Percentiles rank a stretch among this genome's conserved stretches.
Evolutionary conservation across 805 yeast genomes (phyloP).

Genomic region (Ogataea populi-albae): DNA sequence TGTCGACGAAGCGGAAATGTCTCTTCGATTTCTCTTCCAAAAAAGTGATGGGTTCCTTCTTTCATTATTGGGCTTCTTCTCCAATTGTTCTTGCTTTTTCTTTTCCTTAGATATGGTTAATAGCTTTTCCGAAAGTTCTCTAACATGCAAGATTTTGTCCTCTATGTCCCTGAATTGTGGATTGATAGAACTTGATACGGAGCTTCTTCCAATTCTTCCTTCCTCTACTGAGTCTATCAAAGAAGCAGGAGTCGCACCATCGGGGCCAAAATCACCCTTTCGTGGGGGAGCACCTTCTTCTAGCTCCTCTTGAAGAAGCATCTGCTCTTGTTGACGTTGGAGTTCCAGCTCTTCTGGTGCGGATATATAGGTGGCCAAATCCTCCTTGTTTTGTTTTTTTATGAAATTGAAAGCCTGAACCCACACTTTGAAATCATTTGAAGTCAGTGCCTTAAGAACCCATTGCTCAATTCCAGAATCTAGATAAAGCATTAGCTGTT

Average conservation of each 20-base stretch:
- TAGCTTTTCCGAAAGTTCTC: slow-evolving; percentile 14
- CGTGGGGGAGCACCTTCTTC: too few relatives aligned
- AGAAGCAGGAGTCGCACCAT: not conserved
- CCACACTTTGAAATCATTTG: slow-evolving; percentile 77
- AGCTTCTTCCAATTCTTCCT: slow-evolving; percentile 15
- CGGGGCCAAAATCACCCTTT: too few relatives aligned
- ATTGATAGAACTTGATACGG: slow-evolving; percentile 5
- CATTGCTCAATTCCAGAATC: slow-evolving; percentile 96
- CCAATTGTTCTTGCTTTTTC: slow-evolving; percentile 3
- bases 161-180: slow-evolving; percentile 17
- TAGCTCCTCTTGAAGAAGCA: slow-evolving; percentile 18
- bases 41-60: slow-evolving; percentile 21
- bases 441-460: slow-evolving; percentile 70
- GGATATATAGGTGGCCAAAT: slow-evolving; percentile 4
- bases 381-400: slow-evolving; percentile 30
- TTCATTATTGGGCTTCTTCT: slow-evolving; percentile 11
- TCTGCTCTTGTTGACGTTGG: slow-evolving; percentile 6
- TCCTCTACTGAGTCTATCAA: slow-evolving; percentile 7
- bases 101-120: slow-evolving; percentile 8
- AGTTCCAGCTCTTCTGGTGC: not conserved
- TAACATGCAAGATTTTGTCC: slow-evolving; percentile 16
- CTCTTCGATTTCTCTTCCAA: slow-evolving; percentile 24
- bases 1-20: slow-evolving; percentile 2
- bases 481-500: slow-evolving; percentile 65
- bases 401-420: slow-evolving; percentile 67